Evolutionary conservation across 345 rosid species (phyloP).

Genomic region (Theobroma cacao): DNA sequence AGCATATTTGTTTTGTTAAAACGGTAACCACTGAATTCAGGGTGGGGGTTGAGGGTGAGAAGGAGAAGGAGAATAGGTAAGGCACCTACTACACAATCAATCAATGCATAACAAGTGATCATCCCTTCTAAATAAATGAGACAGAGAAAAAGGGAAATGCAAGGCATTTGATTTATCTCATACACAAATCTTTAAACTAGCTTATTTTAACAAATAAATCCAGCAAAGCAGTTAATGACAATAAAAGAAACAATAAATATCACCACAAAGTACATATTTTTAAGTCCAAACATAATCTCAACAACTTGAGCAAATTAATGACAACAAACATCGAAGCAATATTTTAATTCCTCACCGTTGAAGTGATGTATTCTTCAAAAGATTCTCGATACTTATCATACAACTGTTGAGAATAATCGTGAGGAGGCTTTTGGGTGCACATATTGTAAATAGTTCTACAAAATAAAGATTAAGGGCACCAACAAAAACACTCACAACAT

Average conservation of each 20-base stretch:
- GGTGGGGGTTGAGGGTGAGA: not conserved
- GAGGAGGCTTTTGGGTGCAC: constrained; percentile 71
- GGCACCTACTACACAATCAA: too few species aligned
- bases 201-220: not conserved
- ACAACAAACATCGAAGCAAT: not conserved
- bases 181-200: not conserved
- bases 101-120: not conserved
- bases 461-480: constrained; percentile 9
- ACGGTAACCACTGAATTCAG: not conserved
- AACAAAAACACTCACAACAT: not conserved
- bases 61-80: not conserved
- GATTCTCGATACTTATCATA: constrained; percentile 58
- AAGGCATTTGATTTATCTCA: not conserved
- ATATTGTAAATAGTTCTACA: constrained; percentile 65
- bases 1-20: not conserved
- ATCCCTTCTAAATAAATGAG: not conserved
- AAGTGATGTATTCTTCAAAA: constrained; percentile 51
- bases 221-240: not conserved
- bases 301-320: not conserved
- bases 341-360: constrained; percentile 32
- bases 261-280: not conserved
- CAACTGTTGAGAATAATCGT: constrained; percentile 65
- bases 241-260: not conserved
- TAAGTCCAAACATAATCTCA: not conserved
- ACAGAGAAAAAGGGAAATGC: not conserved